Base-by-base conservation (phyloP, 306 rosid species). In the Gastrolobium villosum region DNA sequence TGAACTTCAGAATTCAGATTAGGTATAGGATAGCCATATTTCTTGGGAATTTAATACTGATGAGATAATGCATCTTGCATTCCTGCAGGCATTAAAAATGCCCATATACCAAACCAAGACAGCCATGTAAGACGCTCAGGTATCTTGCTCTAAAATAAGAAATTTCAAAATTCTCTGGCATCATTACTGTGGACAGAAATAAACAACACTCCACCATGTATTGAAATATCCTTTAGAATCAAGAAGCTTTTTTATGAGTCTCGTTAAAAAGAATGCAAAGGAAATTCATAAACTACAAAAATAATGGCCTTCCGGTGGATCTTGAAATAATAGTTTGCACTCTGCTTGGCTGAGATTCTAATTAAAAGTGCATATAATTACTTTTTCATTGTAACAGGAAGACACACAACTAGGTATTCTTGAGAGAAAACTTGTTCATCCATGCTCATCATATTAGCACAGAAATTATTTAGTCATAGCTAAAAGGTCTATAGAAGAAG, bases 401-500 rank as follows among this genome's bases (percentile, higher is more conserved):
- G 44, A 72, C 64, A 76, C 30, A 28, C 48, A 54, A 43, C 40
- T 10, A 8, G n/a, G 45, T 34, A 70, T n/a, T 36, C 7, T 48
- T 13, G 41, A 55, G 1, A 65, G 57, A 1, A 57, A 53, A 49
- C 52, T 49, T 34, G 70, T 46, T 45, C 43, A 1, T 30, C 79
- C 70, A 59, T 59, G 56, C 56, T 60, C 49, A 34, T 40, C 65
- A 37, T 67, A 48, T 48, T 52, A 71, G 32, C 55, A 45, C 56
- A 69, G 66, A 69, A 72, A 43, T 55, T 28, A 14, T 70, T 39
- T 35, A 67, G 53, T 46, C 55, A 40, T 50, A 66, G 81, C 39
- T 55, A 56, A 43, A 74, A 81, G 64, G 49, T 46, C 30, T 46
- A 54, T n/a, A 10, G 75, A 76, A 72, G 65, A 76, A 72, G 65